Evolutionary conservation across 176 grass and related monocot genomes (phyloP).

Genomic region (Chrysopogon serrulatus): DNA sequence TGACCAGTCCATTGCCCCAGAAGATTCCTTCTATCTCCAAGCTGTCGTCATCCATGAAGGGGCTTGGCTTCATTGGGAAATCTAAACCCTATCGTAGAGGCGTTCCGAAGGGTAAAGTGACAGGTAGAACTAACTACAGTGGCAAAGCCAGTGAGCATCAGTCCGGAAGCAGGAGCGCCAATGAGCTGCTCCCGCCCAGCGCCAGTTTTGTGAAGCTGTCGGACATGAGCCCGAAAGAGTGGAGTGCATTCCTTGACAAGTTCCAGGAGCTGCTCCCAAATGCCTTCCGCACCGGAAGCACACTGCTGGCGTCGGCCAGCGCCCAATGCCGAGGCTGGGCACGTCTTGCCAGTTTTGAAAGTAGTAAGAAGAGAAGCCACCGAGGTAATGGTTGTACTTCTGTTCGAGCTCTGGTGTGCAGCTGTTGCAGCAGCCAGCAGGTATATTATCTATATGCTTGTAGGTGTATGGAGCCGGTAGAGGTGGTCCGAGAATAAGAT

Average conservation of each 20-base stretch:
- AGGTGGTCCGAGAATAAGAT: constrained; percentile 35
- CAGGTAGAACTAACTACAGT: constrained; percentile 54
- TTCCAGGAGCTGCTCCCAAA: constrained; percentile 72
- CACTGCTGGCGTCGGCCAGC: constrained; percentile 9
- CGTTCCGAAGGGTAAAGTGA: constrained; percentile 40
- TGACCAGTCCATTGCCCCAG: constrained; percentile 23
- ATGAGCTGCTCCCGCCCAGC: constrained; percentile 65
- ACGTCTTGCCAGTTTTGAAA: constrained; percentile 96
- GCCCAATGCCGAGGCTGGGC: constrained; percentile 70
- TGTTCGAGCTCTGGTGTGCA: constrained; percentile 6
- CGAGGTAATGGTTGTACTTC: constrained; percentile 18
- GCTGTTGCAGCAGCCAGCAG: neutral
- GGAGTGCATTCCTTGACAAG: constrained; percentile 75
- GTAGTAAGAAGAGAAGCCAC: constrained; percentile 20
- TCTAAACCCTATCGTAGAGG: constrained; percentile 27
- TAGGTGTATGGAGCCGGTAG: constrained; percentile 33
- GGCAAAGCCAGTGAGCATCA: constrained; percentile 45
- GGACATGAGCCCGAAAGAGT: constrained; percentile 66
- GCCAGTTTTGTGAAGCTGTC: constrained; percentile 80
- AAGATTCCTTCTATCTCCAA: constrained; percentile 36
- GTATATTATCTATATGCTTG: neutral
- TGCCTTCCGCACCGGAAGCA: constrained; percentile 55
- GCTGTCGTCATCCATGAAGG: constrained; percentile 67
- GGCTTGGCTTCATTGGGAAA: constrained; percentile 47
- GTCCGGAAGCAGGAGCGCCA: constrained; percentile 75